A percentile compares a stretch with the other conserved stretches of the same genome.
Evolutionary conservation across 129 eudicot species (phyloP).

Genomic region (Apium graveolens): DNA sequence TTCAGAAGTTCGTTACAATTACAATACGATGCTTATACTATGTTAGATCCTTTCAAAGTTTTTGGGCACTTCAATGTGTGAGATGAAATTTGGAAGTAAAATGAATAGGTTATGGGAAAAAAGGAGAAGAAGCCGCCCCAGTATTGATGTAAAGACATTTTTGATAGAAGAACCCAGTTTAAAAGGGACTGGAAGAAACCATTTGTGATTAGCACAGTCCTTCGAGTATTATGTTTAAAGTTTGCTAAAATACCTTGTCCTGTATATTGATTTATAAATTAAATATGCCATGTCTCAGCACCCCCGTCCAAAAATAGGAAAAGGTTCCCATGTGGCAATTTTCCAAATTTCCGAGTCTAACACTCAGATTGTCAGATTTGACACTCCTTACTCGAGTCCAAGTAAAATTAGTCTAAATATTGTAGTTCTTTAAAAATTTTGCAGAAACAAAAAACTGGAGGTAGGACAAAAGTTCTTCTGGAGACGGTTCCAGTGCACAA

Average conservation of each 20-base stretch:
- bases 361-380: not conserved
- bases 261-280: too few species aligned
- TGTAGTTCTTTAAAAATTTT: not conserved
- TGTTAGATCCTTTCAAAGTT: not conserved
- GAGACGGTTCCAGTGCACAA: constrained; percentile 96
- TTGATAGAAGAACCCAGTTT: too few species aligned
- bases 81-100: too few species aligned
- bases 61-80: not conserved
- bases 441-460: constrained; percentile 93
- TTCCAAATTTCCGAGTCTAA: too few species aligned
- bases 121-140: not conserved
- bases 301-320: too few species aligned
- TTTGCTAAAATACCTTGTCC: too few species aligned
- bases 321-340: too few species aligned
- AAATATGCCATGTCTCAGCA: too few species aligned
- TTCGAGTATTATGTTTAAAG: too few species aligned
- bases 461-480: constrained; percentile 83
- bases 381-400: not conserved
- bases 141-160: not conserved
- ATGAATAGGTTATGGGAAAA: not conserved
- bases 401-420: not conserved
- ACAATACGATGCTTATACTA: not conserved
- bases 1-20: not conserved
- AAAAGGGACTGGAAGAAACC: too few species aligned
- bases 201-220: too few species aligned